Evolutionary conservation across 2,329 filamentous ascomycete species (phyloP).

Genomic region (Cryoendolithus antarcticus): DNA sequence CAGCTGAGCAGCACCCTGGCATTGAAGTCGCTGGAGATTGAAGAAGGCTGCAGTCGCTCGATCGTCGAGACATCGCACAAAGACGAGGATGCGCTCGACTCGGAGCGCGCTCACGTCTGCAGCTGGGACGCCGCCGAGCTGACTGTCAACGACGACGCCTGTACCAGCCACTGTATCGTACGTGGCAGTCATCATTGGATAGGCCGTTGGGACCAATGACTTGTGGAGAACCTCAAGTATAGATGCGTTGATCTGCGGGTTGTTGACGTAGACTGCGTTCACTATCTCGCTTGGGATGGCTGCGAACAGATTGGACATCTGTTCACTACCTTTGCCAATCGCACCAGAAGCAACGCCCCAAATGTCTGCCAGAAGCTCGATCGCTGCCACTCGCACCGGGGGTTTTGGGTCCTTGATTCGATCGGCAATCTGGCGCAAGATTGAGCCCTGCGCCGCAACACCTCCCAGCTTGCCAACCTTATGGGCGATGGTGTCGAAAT

Average conservation of each 20-base stretch:
- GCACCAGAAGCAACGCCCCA: slow-evolving; percentile 92
- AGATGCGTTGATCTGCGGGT: slow-evolving; percentile 70
- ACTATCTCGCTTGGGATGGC: slow-evolving; percentile 77
- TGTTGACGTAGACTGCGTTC: slow-evolving; percentile 81
- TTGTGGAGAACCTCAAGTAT: slow-evolving; percentile 80
- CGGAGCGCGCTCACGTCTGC: slow-evolving; percentile 64
- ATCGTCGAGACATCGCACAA: slow-evolving; percentile 65
- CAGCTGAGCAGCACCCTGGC: slow-evolving; percentile 60
- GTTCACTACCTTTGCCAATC: slow-evolving; percentile 69
- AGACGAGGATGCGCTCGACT: slow-evolving; percentile 69
- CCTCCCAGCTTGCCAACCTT: slow-evolving; percentile 70
- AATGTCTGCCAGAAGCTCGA: slow-evolving; percentile 69
- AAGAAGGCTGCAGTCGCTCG: slow-evolving; percentile 81
- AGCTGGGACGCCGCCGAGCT: slow-evolving; percentile 27
- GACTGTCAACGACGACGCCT: slow-evolving; percentile 50
- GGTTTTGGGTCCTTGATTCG: slow-evolving; percentile 78
- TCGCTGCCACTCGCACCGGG: slow-evolving; percentile 71
- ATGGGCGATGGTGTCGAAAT: slow-evolving; percentile 65
- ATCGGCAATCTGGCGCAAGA: slow-evolving; percentile 72
- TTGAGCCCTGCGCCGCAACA: slow-evolving; percentile 61
- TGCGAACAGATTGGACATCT: slow-evolving; percentile 60
- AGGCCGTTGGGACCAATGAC: slow-evolving; percentile 76
- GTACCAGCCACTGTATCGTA: slow-evolving; percentile 22
- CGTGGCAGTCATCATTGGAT: slow-evolving; percentile 55
- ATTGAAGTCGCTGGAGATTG: slow-evolving; percentile 67